Evolutionary conservation across 352 stramenopile species (phyloP).

Genomic region (Globisporangium rhizosaccharum): DNA sequence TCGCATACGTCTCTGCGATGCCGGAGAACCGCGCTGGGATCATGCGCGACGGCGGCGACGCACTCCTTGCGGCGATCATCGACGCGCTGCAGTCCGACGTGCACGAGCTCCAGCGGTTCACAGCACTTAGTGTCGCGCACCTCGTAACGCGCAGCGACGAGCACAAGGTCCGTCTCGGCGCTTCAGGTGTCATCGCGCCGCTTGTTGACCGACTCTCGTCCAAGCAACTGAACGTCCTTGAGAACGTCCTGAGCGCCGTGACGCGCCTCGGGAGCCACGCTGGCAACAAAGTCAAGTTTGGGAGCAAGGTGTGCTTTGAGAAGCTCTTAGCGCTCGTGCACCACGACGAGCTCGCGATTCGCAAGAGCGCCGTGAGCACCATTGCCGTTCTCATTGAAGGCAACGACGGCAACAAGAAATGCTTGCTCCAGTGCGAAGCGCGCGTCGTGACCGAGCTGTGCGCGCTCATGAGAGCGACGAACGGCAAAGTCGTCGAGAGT

Average conservation of each 20-base stretch:
- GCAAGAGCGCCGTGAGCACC: conserved; percentile 50
- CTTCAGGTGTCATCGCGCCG: conserved; percentile 28
- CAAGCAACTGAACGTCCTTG: conserved; percentile 57
- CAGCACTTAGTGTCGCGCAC: conserved; percentile 49
- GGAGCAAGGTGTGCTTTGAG: conserved; percentile 67
- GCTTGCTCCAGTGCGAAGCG: conserved; percentile 52
- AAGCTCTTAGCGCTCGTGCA: conserved; percentile 59
- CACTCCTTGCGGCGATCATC: conserved; percentile 30
- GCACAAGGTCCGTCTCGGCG: conserved; percentile 60
- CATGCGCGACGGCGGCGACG: conserved; percentile 33
- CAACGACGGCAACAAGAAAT: conserved; percentile 71
- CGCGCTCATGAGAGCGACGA: conserved; percentile 50
- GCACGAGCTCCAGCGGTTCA: conserved; percentile 52
- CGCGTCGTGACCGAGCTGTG: conserved; percentile 51
- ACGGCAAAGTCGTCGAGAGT: conserved; percentile 65
- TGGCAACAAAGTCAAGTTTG: conserved; percentile 77
- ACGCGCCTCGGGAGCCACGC: conserved; percentile 63
- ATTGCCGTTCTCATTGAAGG: conserved; percentile 59
- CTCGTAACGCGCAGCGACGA: conserved; percentile 50
- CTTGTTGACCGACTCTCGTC: conserved; percentile 63
- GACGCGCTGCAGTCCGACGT: conserved; percentile 41
- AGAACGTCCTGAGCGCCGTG: conserved; percentile 62
- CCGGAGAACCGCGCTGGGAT: conserved; percentile 43
- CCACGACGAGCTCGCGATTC: conserved; percentile 56
- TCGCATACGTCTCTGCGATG: conserved; percentile 39